phyloP scores from a whole-genome alignment of 169 alveolate species.

The Babesia caballi region DNA sequence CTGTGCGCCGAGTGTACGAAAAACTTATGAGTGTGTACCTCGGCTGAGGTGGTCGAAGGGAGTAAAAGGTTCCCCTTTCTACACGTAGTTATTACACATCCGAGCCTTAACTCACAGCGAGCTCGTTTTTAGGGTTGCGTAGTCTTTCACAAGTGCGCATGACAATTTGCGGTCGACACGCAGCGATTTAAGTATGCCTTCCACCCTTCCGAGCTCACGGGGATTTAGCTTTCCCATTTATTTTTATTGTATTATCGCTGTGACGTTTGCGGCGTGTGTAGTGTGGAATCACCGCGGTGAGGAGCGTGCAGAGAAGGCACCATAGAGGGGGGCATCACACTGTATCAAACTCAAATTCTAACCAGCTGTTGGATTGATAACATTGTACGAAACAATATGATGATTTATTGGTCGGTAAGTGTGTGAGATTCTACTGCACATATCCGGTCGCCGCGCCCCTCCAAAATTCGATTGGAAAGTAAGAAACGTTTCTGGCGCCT shows the following conservation, averaged over 20 bases:
- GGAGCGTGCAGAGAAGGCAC: too few species aligned
- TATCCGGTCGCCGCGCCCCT: too few species aligned
- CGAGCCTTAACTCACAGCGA: background rate
- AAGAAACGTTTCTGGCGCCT: too few species aligned
- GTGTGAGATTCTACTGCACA: too few species aligned
- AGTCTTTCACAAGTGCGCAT: slow-evolving; percentile 38
- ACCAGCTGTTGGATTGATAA: too few species aligned
- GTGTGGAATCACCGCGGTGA: too few species aligned
- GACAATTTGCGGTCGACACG: slow-evolving; percentile 40
- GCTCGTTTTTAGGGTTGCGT: background rate
- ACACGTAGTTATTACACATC: background rate
- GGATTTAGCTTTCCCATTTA: background rate
- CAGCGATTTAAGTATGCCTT: slow-evolving; percentile 24
- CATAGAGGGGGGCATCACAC: too few species aligned
- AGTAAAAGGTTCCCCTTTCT: background rate
- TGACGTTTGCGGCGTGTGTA: too few species aligned
- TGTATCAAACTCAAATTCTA: too few species aligned
- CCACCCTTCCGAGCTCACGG: background rate
- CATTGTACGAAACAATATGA: too few species aligned
- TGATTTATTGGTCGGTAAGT: too few species aligned
- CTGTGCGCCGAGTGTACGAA: background rate
- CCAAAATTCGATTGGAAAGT: too few species aligned
- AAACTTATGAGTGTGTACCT: background rate
- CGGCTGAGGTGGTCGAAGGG: background rate
- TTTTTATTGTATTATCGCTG: background rate